Conservation (phyloP, 257 asterid genomes). For the Solanum clarkiae region DNA sequence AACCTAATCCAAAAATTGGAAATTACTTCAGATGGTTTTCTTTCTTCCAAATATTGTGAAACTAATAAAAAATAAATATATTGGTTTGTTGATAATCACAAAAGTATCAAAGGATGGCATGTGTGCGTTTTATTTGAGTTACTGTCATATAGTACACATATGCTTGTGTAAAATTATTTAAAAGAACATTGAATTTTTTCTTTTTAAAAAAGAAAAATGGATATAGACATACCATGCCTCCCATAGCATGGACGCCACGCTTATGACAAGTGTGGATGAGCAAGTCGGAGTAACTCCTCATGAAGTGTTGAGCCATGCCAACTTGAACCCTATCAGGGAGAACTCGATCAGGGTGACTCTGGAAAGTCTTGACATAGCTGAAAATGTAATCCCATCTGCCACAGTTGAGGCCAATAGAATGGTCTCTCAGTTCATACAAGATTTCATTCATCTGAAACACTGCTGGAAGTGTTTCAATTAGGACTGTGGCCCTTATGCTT, state of each 20-base stretch:
- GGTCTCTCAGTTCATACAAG: constrained; percentile 67
- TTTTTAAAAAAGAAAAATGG: too few species aligned
- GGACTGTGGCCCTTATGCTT: constrained; percentile 83
- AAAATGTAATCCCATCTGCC: constrained; percentile 98
- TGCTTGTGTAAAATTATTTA: neutral
- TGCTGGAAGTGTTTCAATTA: constrained; percentile 92
- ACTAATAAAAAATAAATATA: neutral
- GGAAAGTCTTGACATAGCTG: constrained; percentile 95
- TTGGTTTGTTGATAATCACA: neutral
- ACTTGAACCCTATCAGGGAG: constrained; percentile 84
- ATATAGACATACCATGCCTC: constrained; percentile 60
- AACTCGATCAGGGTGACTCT: constrained; percentile 71
- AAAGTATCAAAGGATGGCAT: neutral
- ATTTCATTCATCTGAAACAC: constrained; percentile 95
- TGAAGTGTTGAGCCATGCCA: constrained; percentile 90
- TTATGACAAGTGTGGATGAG: constrained; percentile 81
- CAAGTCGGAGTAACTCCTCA: constrained; percentile 81
- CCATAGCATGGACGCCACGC: constrained; percentile 97
- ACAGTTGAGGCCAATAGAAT: constrained; percentile 77
- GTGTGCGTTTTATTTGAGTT: neutral
- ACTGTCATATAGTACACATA: neutral
- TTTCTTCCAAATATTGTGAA: neutral
- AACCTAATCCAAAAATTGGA: neutral
- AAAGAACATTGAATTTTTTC: neutral
- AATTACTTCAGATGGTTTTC: neutral